Base-by-base conservation (phyloP, 2,329 filamentous ascomycete genomes). In the Apiospora phragmitis region DNA sequence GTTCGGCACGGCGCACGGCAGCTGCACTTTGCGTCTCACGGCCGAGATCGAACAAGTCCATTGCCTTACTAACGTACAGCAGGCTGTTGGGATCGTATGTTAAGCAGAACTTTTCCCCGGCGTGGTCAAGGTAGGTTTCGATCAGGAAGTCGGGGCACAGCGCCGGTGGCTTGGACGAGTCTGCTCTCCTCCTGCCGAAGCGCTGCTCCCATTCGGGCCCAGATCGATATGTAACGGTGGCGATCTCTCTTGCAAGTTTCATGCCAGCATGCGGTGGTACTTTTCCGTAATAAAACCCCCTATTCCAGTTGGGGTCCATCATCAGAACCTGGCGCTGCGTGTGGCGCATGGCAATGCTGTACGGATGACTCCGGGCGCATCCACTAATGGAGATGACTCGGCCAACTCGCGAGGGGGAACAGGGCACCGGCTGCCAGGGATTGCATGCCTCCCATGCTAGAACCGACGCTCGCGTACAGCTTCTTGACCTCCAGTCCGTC, bases 371-470 rank as follows among this genome's bases (percentile, higher is more conserved):
- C 73, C 96, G 88, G 0, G 95, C 96, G 81, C 96, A 99, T 16
- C 95, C 96, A 78, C 93, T 97, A 78, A 98, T 96, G 77, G 91
- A 95, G 47, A 94, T 93, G 73, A 99, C 89, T 74, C 92, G 91
- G 49, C 90, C 90, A 3, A 99, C 92, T 43, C 95, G 89, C 49
- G 93, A 89, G 0, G 94, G 94, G 93, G 79, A 95, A 97, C 41
- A 97, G 83, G 0, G 93, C 90, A 4, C 94, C 96, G 0, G 94
- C 93, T 9, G 95, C 95, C 6, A 99, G 87, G 75, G 93, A 96
- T 80, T 97, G 95, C 96, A 99, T 99, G 69, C 96, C 96, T 69
- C 96, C 96, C 96, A 99, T 99, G 81, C 94, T 97, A 7, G 94
- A 94, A 18, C 96, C 96, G 26, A 99, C 95, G 71, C 94, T 97